These are phyloP conservation scores for Candida labiduridarum DNA, from an alignment of 1,139 yeast species.

Conservation along the genomic window DNA sequence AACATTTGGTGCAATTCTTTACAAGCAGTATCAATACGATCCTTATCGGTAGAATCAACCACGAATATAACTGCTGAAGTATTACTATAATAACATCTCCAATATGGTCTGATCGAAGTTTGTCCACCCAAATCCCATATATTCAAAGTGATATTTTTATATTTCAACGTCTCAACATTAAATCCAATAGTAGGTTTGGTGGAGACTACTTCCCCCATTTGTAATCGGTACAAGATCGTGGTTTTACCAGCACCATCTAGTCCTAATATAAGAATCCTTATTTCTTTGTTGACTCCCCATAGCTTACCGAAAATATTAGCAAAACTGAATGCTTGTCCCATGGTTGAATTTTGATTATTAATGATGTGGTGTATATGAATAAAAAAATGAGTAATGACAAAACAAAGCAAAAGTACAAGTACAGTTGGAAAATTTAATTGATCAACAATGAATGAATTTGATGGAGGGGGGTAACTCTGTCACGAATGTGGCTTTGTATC, in stretches of 20 bases:
- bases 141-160: slow-evolving; percentile 87
- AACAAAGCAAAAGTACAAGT: not conserved
- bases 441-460: too few species aligned
- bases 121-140: slow-evolving; percentile 96
- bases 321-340: slow-evolving; percentile 85
- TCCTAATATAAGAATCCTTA: slow-evolving; percentile 88
- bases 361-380: not conserved
- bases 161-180: slow-evolving; percentile 91
- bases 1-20: slow-evolving; percentile 91
- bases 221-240: slow-evolving; percentile 87
- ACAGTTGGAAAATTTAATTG: not conserved
- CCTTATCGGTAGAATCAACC: slow-evolving; percentile 95
- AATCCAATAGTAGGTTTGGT: slow-evolving; percentile 97
- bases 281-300: slow-evolving; percentile 91
- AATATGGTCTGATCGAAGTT: slow-evolving; percentile 93
- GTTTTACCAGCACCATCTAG: slow-evolving; percentile 99
- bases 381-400: not conserved
- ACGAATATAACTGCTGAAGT: slow-evolving; percentile 97
- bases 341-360: slow-evolving; percentile 20
- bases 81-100: slow-evolving; percentile 96
- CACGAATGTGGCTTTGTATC: not conserved
- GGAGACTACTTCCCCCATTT: slow-evolving; percentile 91
- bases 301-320: slow-evolving; percentile 75
- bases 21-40: slow-evolving; percentile 83
- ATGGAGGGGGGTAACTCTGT: not conserved